Evolutionary conservation across 805 yeast species (phyloP).

Genomic region (Candida corydali): DNA sequence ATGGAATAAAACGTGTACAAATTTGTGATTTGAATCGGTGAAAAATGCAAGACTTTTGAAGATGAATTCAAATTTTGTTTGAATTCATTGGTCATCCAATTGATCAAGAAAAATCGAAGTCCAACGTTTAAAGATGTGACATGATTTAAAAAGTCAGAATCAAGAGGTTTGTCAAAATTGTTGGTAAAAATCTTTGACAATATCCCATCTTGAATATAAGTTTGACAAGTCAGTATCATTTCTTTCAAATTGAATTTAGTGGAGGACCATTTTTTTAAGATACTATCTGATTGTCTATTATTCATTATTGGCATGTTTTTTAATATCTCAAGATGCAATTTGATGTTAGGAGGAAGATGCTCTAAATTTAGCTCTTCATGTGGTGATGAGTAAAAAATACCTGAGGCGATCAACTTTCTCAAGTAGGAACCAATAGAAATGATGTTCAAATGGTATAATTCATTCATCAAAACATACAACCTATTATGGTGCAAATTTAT

Average conservation of each 20-base stretch:
- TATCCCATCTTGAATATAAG: constrained; percentile 25
- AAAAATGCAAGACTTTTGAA: constrained; percentile 32
- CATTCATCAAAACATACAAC: constrained; percentile 47
- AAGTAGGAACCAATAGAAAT: constrained; percentile 64
- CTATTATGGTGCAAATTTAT: constrained; percentile 16
- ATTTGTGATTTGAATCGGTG: constrained; percentile 24
- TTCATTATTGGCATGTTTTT: constrained; percentile 55
- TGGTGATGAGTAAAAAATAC: constrained; percentile 61
- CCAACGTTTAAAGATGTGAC: constrained; percentile 31
- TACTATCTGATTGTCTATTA: constrained; percentile 52
- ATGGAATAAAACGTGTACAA: constrained; percentile 30
- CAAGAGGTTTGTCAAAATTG: constrained; percentile 13
- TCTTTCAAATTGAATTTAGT: constrained; percentile 25
- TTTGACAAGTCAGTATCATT: constrained; percentile 37
- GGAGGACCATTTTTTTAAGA: constrained; percentile 45
- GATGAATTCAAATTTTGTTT: constrained; percentile 32
- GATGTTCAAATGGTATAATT: constrained; percentile 46
- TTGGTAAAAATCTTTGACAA: constrained; percentile 26
- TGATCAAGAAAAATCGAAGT: constrained; percentile 40
- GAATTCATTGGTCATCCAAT: constrained; percentile 44
- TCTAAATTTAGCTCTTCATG: constrained; percentile 16
- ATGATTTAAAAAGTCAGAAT: constrained; percentile 10
- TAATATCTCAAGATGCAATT: constrained; percentile 52
- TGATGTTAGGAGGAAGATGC: constrained; percentile 13
- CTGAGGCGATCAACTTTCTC: constrained; percentile 80